Evolutionary conservation across 169 alveolate species (phyloP).

Genomic region (Plasmodium inui): DNA sequence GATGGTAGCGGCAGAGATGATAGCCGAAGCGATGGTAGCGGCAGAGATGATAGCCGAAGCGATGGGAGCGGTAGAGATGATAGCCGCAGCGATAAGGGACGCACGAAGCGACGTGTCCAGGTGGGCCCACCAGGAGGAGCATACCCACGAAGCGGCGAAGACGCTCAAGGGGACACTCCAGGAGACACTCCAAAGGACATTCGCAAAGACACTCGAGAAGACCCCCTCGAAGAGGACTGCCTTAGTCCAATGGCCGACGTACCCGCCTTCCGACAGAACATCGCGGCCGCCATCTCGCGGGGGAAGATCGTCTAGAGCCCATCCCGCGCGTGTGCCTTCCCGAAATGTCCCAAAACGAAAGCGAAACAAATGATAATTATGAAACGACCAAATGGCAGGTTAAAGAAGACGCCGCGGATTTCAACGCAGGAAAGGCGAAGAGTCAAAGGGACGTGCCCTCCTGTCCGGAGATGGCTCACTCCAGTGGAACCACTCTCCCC

Average conservation of each 20-base stretch:
- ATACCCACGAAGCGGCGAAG: background rate
- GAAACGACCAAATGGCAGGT: background rate
- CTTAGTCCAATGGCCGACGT: conserved; percentile 22
- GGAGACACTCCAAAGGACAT: background rate
- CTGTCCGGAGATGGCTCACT: too few relatives aligned
- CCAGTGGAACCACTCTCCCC: conserved; percentile 23
- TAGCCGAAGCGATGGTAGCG: background rate
- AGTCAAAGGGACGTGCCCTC: too few relatives aligned
- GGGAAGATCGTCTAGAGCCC: background rate
- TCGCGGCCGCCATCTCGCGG: conserved; percentile 19
- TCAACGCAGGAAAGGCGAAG: background rate
- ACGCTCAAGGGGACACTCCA: background rate
- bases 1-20: background rate
- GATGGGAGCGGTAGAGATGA: background rate
- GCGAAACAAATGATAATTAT: background rate
- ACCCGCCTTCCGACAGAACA: conserved; percentile 7
- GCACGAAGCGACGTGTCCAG: too few relatives aligned
- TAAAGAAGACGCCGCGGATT: background rate
- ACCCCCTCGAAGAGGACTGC: background rate
- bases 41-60: background rate
- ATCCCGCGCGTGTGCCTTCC: background rate
- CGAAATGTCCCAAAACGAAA: background rate
- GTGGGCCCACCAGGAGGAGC: too few relatives aligned
- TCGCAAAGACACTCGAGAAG: background rate
- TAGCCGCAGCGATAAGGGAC: background rate